A percentile compares a stretch with the other conserved stretches of the same genome.
phyloP scores from a whole-genome alignment of 306 rosid genomes.

The Rosa chinensis region DNA sequence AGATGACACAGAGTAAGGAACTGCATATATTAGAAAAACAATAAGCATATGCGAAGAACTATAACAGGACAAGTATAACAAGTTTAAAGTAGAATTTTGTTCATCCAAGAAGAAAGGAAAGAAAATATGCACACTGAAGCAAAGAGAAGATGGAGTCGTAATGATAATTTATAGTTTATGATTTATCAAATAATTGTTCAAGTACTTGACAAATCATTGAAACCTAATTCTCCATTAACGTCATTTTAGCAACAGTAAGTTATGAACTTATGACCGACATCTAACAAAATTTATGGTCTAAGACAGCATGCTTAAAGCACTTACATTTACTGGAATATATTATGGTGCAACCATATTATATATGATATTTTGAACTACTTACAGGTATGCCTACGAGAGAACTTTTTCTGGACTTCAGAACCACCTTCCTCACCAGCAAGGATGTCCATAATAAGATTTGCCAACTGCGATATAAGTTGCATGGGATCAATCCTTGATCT shows the following conservation, averaged over 20 bases:
- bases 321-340: neutral
- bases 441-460: constrained; percentile 85
- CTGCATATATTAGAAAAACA: neutral
- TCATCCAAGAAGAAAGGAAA: neutral
- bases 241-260: neutral
- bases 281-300: neutral
- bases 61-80: neutral
- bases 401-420: constrained; percentile 50
- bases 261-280: neutral
- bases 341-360: neutral
- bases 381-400: constrained; percentile 51
- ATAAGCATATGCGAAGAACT: neutral
- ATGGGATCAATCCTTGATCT: constrained; percentile 76
- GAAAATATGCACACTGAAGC: neutral
- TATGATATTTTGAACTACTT: constrained; percentile 32
- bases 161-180: neutral
- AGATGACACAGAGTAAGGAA: constrained; percentile 20
- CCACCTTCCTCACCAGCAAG: constrained; percentile 68
- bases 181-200: neutral
- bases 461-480: constrained; percentile 81
- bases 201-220: neutral
- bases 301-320: constrained; percentile 1
- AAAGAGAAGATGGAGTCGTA: neutral
- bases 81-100: neutral
- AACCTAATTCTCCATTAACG: neutral